Evolutionary conservation across 768 basidiomycete genomes (phyloP).

Genomic region (Leccinellum albellum): DNA sequence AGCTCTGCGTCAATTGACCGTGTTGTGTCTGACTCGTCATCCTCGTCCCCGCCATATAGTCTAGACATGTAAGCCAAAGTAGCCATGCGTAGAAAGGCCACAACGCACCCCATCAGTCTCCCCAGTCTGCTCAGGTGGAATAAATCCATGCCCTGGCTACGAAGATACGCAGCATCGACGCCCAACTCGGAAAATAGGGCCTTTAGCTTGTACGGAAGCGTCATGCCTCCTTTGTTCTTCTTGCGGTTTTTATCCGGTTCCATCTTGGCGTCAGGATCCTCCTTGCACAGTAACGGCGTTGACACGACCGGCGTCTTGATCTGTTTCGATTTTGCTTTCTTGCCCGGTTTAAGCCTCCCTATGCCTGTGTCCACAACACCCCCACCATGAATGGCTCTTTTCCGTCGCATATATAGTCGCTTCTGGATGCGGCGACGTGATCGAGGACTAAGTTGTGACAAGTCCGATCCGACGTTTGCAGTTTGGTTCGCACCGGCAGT

Average conservation of each 20-base stretch:
- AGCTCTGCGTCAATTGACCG: slow-evolving; percentile 48
- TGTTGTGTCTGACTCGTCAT: slow-evolving; percentile 19
- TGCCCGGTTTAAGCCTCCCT: slow-evolving; percentile 40
- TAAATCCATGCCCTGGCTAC: slow-evolving; percentile 39
- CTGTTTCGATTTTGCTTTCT: slow-evolving; percentile 9
- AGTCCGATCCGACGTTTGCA: slow-evolving; percentile 10
- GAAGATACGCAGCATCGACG: slow-evolving; percentile 43
- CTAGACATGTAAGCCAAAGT: slow-evolving; percentile 10
- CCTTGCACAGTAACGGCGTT: slow-evolving; percentile 4
- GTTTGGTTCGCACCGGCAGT: not conserved
- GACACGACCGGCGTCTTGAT: slow-evolving; percentile 5
- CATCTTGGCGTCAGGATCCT: slow-evolving; percentile 8
- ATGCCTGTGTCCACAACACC: slow-evolving; percentile 4
- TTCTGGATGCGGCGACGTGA: slow-evolving; percentile 57
- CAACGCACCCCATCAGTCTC: slow-evolving; percentile 40
- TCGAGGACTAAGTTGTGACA: slow-evolving; percentile 38
- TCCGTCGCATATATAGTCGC: slow-evolving; percentile 69
- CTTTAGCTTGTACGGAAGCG: slow-evolving; percentile 44
- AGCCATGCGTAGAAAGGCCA: slow-evolving; percentile 16
- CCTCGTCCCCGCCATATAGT: slow-evolving; percentile 23
- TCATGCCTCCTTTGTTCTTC: slow-evolving; percentile 35
- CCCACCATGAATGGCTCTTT: slow-evolving; percentile 51
- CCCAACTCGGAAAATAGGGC: slow-evolving; percentile 40
- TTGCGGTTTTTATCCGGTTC: slow-evolving; percentile 10
- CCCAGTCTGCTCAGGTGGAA: slow-evolving; percentile 36